Evolutionary conservation across 305 asterid genomes (phyloP).

Genomic region (Fraxinus platypoda): DNA sequence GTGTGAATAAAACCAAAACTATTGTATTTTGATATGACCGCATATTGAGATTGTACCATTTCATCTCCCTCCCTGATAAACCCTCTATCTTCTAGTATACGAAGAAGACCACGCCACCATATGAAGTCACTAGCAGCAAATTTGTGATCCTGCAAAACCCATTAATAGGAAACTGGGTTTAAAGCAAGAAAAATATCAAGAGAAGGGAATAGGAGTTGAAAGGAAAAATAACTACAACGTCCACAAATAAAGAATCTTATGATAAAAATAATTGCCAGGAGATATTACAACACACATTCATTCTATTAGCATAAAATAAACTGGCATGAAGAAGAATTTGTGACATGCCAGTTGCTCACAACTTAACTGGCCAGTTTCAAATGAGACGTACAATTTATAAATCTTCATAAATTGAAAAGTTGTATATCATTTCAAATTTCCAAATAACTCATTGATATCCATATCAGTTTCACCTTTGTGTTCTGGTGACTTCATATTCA

Average conservation of each 20-base stretch:
- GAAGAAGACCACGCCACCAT: constrained; percentile 82
- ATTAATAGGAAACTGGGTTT: constrained; percentile 1
- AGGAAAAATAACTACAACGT: background rate
- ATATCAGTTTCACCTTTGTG: background rate
- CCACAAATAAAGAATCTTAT: background rate
- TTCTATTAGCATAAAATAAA: background rate
- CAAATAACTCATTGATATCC: background rate
- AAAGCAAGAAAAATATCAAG: constrained; percentile 12
- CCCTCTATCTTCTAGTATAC: constrained; percentile 62
- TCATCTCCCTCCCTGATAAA: constrained; percentile 54
- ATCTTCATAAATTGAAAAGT: background rate
- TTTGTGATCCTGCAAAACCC: constrained; percentile 42
- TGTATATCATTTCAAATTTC: background rate
- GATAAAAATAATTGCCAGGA: background rate
- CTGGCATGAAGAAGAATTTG: background rate
- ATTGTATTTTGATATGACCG: background rate
- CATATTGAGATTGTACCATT: constrained; percentile 43
- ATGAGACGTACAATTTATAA: background rate
- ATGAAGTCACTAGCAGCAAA: constrained; percentile 55
- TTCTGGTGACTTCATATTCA: background rate
- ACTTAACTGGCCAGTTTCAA: background rate
- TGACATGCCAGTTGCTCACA: constrained; percentile 1
- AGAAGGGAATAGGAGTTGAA: constrained; percentile 3
- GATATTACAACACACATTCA: background rate
- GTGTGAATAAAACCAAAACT: background rate